Base-by-base conservation (phyloP, 257 asterid genomes). In the Craterostigma plantagineum region DNA sequence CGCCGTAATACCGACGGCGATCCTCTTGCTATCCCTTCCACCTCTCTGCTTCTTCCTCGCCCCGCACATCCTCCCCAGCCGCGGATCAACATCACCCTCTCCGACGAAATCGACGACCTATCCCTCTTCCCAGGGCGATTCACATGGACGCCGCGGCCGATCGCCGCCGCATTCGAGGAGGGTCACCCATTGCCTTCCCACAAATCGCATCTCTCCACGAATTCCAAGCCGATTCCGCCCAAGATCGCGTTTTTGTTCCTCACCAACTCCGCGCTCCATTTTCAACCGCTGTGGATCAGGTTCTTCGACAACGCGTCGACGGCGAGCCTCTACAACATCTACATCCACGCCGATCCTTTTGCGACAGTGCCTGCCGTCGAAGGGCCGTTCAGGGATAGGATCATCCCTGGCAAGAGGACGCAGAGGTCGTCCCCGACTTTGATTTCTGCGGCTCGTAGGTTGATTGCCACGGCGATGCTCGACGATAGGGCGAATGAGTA, bases 361-460 rank as follows among this genome's bases (percentile, higher is more conserved):
- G 53, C 59, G 49, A 51, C 34, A 15, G 64, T 73, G 50, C 45
- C 61, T 1, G 43, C 68, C 1, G 67, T 67, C 0, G 38, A 33
- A 2, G 93, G 91, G 3, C 67, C 73, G 18, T 80, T 80, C 37
- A 53, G 53, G 0, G 59, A 63, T n/a, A 56, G 59, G 33, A 23
- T 67, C 11, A 73, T 80, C 36, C 85, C 73, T 0, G 66, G 91
- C 0, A 68, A 66, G 43, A 54, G 71, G 11, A 80, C 93, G 2
- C 85, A 80, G 17, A 58, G 93, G 33, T 73, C 93, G 4, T 80
- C 93, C 2, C 85, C 93, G 0, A 80, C 91, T 1, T 59, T 80
- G 2, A 62, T 80, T 11, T 80, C 91, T 14, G 91, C 93, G 34
- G 67, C 91, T 1, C 76, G 93, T 33, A 63, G 91, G 14, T 66